A percentile compares a stretch with the other conserved stretches of the same genome.
Evolutionary conservation across 257 asterid genomes (phyloP).

Genomic region (Solanum medicagineum): DNA sequence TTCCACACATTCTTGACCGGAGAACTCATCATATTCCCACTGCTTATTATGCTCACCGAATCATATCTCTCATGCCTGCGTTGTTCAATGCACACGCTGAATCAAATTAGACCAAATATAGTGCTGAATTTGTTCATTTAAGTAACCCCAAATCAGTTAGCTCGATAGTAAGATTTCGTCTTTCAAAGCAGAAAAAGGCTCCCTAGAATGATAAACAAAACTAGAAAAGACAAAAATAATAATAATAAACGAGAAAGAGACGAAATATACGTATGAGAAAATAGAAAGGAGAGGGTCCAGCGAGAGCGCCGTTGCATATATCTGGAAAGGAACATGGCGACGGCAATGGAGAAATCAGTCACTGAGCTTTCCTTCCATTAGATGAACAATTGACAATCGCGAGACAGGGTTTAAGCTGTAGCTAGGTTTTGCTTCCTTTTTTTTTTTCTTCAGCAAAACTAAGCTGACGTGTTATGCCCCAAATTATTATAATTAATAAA

Average conservation of each 20-base stretch:
- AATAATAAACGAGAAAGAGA: neutral
- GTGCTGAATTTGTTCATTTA: neutral
- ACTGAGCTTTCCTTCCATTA: neutral
- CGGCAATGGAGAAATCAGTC: neutral
- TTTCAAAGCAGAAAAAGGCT: neutral
- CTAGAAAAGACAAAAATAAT: neutral
- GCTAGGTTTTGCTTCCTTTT: neutral
- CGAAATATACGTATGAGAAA: neutral
- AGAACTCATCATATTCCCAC: conserved; percentile 1
- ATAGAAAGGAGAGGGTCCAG: conserved; percentile 17
- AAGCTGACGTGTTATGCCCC: too few species aligned
- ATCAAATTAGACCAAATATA: neutral
- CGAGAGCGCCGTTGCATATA: conserved; percentile 17
- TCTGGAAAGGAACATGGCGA: conserved; percentile 18
- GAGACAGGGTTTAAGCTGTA: neutral
- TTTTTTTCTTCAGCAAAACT: too few species aligned
- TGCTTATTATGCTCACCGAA: conserved; percentile 4
- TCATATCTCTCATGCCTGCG: conserved; percentile 7
- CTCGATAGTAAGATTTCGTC: neutral
- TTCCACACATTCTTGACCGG: conserved; percentile 17
- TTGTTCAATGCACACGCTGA: neutral
- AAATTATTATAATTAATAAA: too few species aligned
- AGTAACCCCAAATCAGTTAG: neutral
- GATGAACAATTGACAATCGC: too few species aligned
- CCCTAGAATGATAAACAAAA: neutral